phyloP scores from a whole-genome alignment of 2,329 filamentous ascomycete species.

The Orbilia brochopaga region DNA sequence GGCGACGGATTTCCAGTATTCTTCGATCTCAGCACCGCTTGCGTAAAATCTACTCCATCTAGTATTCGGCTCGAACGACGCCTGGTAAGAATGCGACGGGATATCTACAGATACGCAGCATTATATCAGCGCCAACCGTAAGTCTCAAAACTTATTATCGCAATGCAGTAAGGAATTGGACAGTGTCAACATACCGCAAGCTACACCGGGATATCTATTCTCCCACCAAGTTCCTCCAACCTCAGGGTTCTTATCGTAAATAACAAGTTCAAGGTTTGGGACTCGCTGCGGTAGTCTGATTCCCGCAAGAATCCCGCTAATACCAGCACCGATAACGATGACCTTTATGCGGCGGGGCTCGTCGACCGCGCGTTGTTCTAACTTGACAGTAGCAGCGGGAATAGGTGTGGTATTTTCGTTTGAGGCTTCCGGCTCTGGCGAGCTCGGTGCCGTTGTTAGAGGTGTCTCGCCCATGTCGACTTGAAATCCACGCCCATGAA shows the following conservation, averaged over 20 bases:
- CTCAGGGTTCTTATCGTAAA: constrained; percentile 66
- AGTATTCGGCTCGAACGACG: constrained; percentile 67
- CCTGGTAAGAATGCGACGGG: constrained; percentile 69
- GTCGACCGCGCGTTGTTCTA: constrained; percentile 35
- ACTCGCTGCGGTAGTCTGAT: constrained; percentile 57
- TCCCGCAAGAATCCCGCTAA: constrained; percentile 57
- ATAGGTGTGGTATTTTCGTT: not conserved
- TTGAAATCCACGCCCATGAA: too few relatives aligned
- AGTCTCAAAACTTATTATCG: too few relatives aligned
- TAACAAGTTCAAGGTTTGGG: constrained; percentile 55
- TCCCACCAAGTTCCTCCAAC: constrained; percentile 68
- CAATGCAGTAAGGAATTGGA: too few relatives aligned
- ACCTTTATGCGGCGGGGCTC: constrained; percentile 56
- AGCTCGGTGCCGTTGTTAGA: constrained; percentile 14
- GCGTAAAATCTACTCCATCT: constrained; percentile 68
- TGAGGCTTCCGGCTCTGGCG: constrained; percentile 24
- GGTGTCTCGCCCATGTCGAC: constrained; percentile 31
- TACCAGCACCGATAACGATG: constrained; percentile 58
- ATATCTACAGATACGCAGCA: constrained; percentile 61
- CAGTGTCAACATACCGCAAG: constrained; percentile 47
- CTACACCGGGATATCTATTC: constrained; percentile 66
- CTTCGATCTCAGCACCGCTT: constrained; percentile 61
- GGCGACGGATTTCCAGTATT: constrained; percentile 62
- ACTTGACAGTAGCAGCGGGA: not conserved
- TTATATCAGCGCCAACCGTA: too few relatives aligned